phyloP scores from a whole-genome alignment of 768 basidiomycete species.

The Kwoniella heveanensis region DNA sequence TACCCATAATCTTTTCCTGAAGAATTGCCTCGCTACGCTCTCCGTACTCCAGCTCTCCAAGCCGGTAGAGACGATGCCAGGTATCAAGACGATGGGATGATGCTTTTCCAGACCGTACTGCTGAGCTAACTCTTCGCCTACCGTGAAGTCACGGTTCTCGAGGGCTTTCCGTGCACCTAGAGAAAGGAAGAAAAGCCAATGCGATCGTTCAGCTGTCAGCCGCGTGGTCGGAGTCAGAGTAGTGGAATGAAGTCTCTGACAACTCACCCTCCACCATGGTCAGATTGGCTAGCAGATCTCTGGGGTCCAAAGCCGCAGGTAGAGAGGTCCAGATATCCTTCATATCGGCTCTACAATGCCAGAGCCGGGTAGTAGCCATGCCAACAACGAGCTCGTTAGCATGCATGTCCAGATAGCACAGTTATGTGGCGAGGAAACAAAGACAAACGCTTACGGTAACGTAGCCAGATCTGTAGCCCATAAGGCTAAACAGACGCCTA shows the following conservation, averaged over 20 bases:
- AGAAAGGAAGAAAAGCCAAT: too few species aligned
- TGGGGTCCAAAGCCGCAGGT: constrained; percentile 41
- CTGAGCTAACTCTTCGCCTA: constrained; percentile 45
- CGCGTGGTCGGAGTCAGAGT: too few species aligned
- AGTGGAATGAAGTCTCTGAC: background rate
- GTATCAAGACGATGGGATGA: constrained; percentile 81
- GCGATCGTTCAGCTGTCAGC: too few species aligned
- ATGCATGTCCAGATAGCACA: too few species aligned
- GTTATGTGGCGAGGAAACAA: too few species aligned
- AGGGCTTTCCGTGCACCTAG: constrained; percentile 47
- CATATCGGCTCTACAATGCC: constrained; percentile 43
- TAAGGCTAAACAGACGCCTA: constrained; percentile 38
- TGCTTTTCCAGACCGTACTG: constrained; percentile 61
- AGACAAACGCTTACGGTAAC: constrained; percentile 39
- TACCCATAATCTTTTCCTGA: constrained; percentile 75
- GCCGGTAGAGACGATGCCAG: constrained; percentile 87
- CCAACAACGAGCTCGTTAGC: too few species aligned
- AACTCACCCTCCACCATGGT: constrained; percentile 45
- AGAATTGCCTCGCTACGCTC: constrained; percentile 80
- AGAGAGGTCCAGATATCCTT: constrained; percentile 42
- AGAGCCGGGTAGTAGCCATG: too few species aligned
- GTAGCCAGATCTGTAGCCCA: constrained; percentile 33
- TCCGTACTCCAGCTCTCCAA: constrained; percentile 93
- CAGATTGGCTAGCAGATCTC: constrained; percentile 48
- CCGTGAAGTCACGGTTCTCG: constrained; percentile 52